A percentile compares a stretch with the other conserved stretches of the same genome.
Conservation (phyloP, 108 stramenopile species). For the Stephanodiscus minutulus region DNA sequence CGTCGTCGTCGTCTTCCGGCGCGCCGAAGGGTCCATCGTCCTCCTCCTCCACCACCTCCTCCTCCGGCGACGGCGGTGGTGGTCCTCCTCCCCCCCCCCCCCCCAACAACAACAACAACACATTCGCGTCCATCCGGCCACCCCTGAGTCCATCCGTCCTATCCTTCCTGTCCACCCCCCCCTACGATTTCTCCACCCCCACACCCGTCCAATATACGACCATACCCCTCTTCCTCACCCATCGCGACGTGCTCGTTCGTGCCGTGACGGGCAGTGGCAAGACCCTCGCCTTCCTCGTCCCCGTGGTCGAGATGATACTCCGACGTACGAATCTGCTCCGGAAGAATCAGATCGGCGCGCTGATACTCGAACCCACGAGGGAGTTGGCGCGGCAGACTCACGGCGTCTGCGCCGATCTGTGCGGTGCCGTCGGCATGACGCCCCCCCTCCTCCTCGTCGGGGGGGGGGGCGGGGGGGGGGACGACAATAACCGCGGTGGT, state of each 20-base stretch:
- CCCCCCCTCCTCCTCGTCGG: slow-evolving; percentile 80
- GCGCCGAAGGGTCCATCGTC: too few species aligned
- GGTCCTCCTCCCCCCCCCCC: not conserved
- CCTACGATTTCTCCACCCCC: slow-evolving; percentile 72
- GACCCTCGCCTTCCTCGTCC: slow-evolving; percentile 96
- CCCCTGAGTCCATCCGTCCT: slow-evolving; percentile 64
- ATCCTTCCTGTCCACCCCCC: slow-evolving; percentile 53
- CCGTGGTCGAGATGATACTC: slow-evolving; percentile 89
- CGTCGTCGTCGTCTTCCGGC: not conserved
- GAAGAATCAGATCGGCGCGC: slow-evolving; percentile 70
- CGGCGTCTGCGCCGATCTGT: slow-evolving; percentile 69
- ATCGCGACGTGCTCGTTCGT: slow-evolving; percentile 97
- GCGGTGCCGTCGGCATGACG: slow-evolving; percentile 46
- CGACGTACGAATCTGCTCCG: slow-evolving; percentile 52
- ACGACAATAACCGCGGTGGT: slow-evolving; percentile 46
- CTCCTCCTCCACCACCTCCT: not conserved
- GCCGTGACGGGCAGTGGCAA: slow-evolving; percentile 98
- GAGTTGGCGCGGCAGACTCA: slow-evolving; percentile 95
- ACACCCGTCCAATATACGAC: slow-evolving; percentile 94
- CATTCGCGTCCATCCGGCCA: slow-evolving; percentile 38
- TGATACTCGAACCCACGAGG: slow-evolving; percentile 93
- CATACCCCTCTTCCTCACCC: slow-evolving; percentile 92
- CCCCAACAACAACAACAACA: slow-evolving; percentile 9
- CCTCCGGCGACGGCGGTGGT: not conserved
- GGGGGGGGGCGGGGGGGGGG: slow-evolving; percentile 50